These are phyloP conservation scores for Lotmaria passim DNA, from an alignment of 208 protist genomes.

Conservation along the genomic window DNA sequence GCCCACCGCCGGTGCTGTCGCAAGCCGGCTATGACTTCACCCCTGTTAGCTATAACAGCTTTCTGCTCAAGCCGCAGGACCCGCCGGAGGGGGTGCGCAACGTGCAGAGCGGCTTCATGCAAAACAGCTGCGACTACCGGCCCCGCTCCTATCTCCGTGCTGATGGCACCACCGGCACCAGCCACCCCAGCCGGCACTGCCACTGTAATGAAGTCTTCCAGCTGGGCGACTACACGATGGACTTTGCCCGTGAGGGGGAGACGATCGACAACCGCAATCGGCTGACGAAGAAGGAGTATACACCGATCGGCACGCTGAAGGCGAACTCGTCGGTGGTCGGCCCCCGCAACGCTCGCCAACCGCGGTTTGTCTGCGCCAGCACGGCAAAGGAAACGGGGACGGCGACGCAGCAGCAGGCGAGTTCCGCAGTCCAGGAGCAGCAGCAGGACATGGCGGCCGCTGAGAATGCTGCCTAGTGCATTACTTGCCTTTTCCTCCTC, in stretches of 20 bases:
- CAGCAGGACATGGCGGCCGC: slow-evolving; percentile 3
- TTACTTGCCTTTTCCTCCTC: too few relatives aligned
- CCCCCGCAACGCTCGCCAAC: slow-evolving; percentile 56
- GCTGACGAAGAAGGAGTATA: slow-evolving; percentile 57
- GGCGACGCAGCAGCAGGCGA: slow-evolving; percentile 17
- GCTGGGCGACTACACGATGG: slow-evolving; percentile 87
- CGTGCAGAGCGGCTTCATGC: slow-evolving; percentile 79
- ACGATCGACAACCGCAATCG: slow-evolving; percentile 75
- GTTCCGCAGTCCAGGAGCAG: slow-evolving; percentile 5
- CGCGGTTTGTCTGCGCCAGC: slow-evolving; percentile 53
- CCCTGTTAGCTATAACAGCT: slow-evolving; percentile 78
- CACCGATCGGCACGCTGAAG: slow-evolving; percentile 58
- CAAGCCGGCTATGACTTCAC: slow-evolving; percentile 90
- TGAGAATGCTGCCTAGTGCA: slow-evolving; percentile 6
- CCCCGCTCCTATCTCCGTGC: slow-evolving; percentile 74
- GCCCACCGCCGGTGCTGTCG: slow-evolving; percentile 73
- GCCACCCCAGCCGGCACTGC: slow-evolving; percentile 72
- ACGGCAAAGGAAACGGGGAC: neutral
- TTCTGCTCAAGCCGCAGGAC: slow-evolving; percentile 66
- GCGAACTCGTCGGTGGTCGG: slow-evolving; percentile 75
- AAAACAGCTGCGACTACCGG: slow-evolving; percentile 73
- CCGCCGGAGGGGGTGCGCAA: slow-evolving; percentile 64
- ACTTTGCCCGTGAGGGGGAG: slow-evolving; percentile 61
- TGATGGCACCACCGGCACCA: slow-evolving; percentile 31
- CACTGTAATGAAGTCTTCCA: slow-evolving; percentile 89